Percentiles rank a stretch among this genome's conserved stretches.
Conservation (phyloP, 2,329 filamentous ascomycete species). For the Septoria linicola region DNA sequence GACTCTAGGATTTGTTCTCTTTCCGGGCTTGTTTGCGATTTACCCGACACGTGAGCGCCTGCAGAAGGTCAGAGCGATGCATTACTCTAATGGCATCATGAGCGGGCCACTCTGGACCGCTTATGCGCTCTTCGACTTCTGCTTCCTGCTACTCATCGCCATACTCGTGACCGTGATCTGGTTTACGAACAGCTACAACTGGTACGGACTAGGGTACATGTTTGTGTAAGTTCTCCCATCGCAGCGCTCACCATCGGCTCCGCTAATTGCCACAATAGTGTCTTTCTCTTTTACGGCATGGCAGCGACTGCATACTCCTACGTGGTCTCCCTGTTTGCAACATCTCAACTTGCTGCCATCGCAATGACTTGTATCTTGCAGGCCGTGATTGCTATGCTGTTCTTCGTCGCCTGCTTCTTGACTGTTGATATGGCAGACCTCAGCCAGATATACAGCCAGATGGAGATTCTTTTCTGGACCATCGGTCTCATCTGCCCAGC, state of each 20-base stretch:
- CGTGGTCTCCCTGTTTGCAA: conserved; percentile 71
- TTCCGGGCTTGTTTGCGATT: conserved; percentile 81
- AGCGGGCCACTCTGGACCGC: conserved; percentile 78
- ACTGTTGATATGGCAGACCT: conserved; percentile 24
- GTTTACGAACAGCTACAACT: conserved; percentile 34
- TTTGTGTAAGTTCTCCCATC: conserved; percentile 32
- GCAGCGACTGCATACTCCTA: conserved; percentile 73
- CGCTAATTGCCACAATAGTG: conserved; percentile 55
- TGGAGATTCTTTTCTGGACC: conserved; percentile 65
- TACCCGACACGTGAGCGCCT: conserved; percentile 80
- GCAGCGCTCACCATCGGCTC: conserved; percentile 61
- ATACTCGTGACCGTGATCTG: conserved; percentile 65
- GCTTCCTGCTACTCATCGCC: conserved; percentile 64
- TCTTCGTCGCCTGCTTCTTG: conserved; percentile 25
- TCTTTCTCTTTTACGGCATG: conserved; percentile 77
- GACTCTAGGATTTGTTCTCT: conserved; percentile 69
- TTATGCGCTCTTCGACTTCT: conserved; percentile 75
- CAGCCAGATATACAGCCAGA: conserved; percentile 35
- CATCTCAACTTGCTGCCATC: conserved; percentile 25
- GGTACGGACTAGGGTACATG: conserved; percentile 20
- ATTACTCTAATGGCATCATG: conserved; percentile 85
- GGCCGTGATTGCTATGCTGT: conserved; percentile 26
- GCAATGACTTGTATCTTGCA: conserved; percentile 26
- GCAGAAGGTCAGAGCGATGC: conserved; percentile 72
- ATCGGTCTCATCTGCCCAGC: conserved; percentile 72